Evolutionary conservation across 106 monocot species (phyloP).

Genomic region (Ottelia alismoides): DNA sequence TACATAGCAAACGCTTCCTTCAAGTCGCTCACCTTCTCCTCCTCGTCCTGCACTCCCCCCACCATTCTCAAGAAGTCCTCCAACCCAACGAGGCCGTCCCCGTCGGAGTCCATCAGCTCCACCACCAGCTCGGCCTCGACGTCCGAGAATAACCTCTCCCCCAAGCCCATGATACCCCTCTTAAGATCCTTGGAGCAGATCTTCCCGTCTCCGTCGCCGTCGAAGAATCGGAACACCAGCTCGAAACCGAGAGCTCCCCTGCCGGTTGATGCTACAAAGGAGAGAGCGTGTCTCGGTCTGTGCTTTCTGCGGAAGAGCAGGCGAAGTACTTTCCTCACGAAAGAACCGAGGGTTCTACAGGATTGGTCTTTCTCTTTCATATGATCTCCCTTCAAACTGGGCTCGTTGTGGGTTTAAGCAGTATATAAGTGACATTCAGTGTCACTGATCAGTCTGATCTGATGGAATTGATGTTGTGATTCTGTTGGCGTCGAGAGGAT

Average conservation of each 20-base stretch:
- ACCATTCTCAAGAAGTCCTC: conserved; percentile 26
- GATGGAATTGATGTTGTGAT: no score
- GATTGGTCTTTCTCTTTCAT: no score
- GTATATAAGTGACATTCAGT: no score
- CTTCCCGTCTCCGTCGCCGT: conserved; percentile 32
- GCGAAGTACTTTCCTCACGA: no score
- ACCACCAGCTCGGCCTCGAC: conserved; percentile 31
- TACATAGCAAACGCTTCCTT: conserved; percentile 40
- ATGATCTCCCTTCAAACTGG: no score
- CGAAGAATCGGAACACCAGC: conserved; percentile 17
- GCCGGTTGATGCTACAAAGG: not conserved
- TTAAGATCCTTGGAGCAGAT: conserved; percentile 27
- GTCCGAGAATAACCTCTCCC: conserved; percentile 15
- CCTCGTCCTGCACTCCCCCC: conserved; percentile 23
- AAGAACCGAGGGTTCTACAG: no score
- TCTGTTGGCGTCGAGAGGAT: no score
- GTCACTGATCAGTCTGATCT: no score
- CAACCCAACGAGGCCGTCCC: conserved; percentile 24
- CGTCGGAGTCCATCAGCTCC: conserved; percentile 25
- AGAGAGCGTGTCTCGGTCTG: no score
- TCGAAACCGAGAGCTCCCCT: not conserved
- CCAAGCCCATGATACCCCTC: conserved; percentile 14
- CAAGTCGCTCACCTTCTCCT: conserved; percentile 16
- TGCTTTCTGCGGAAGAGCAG: no score
- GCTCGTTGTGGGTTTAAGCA: no score